These are phyloP conservation scores for Aplosporella prunicola DNA, from an alignment of 2,329 filamentous ascomycete genomes.

Conservation along the genomic window DNA sequence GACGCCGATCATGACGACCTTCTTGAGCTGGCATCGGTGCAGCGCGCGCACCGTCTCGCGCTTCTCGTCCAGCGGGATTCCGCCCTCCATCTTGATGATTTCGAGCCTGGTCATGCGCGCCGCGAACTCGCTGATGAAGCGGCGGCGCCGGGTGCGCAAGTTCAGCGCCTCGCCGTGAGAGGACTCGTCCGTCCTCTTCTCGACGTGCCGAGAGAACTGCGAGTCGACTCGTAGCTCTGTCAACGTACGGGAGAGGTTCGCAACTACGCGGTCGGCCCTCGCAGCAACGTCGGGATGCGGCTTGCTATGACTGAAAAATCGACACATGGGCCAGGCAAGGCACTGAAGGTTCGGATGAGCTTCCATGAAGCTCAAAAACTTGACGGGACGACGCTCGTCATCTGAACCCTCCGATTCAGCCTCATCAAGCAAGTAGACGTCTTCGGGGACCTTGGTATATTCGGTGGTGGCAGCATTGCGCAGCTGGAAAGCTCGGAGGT, in stretches of 20 bases:
- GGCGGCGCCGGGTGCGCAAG: conserved; percentile 24
- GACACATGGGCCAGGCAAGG: conserved; percentile 38
- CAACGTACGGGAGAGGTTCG: conserved; percentile 30
- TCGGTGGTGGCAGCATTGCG: conserved; percentile 32
- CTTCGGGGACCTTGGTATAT: conserved; percentile 10
- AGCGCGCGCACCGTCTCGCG: conserved; percentile 36
- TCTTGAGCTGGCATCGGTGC: conserved; percentile 32
- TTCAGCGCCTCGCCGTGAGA: no score
- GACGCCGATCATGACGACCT: conserved; percentile 38
- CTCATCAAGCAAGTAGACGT: conserved; percentile 7
- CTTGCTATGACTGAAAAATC: conserved; percentile 30
- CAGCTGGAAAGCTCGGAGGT: conserved; percentile 36
- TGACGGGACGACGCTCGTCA: background rate
- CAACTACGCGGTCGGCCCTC: conserved; percentile 24
- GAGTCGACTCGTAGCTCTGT: conserved; percentile 35
- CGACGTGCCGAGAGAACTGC: conserved; percentile 19
- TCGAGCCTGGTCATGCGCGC: conserved; percentile 32
- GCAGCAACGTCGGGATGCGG: conserved; percentile 12
- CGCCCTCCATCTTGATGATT: conserved; percentile 39
- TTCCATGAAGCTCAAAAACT: conserved; percentile 35
- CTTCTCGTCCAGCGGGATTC: conserved; percentile 38
- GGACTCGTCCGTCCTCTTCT: conserved; percentile 1
- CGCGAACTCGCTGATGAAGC: conserved; percentile 36
- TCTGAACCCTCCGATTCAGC: background rate
- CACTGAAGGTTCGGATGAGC: conserved; percentile 34